These are phyloP conservation scores for Penicillium egyptiacum DNA, from an alignment of 495 filamentous ascomycete genomes.

Conservation along the genomic window DNA sequence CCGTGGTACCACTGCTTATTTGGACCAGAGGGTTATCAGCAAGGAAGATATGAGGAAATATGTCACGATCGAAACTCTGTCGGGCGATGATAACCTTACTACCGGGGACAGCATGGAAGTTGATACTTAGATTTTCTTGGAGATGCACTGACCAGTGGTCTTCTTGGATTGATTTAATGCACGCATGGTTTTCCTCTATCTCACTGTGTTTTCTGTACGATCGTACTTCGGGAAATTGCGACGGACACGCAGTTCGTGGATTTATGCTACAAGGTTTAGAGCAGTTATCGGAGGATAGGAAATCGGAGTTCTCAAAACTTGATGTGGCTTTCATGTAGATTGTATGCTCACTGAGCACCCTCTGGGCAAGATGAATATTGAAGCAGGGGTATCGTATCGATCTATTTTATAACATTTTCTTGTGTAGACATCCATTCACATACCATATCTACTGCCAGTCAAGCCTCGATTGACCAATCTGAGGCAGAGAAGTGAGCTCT, in stretches of 20 bases:
- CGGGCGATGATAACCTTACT: conserved; percentile 54
- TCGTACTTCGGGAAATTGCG: not conserved
- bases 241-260: not conserved
- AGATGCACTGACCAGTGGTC: conserved; percentile 15
- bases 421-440: not conserved
- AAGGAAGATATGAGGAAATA: conserved; percentile 94
- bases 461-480: conserved; percentile 6
- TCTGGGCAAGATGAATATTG: not conserved
- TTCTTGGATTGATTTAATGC: conserved; percentile 25
- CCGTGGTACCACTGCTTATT: conserved; percentile 84
- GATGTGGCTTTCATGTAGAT: not conserved
- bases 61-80: conserved; percentile 85
- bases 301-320: not conserved
- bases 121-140: conserved; percentile 57
- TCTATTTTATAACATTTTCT: conserved; percentile 1
- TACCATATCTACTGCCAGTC: not conserved
- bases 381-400: conserved; percentile 10
- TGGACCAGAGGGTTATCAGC: conserved; percentile 91
- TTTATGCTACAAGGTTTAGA: conserved; percentile 6
- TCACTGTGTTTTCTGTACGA: not conserved
- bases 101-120: conserved; percentile 93
- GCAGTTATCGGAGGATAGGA: conserved; percentile 1
- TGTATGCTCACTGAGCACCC: not conserved
- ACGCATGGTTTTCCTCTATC: conserved; percentile 17
- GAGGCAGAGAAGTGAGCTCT: conserved; percentile 20